Percentiles rank a stretch among this genome's conserved stretches.
Evolutionary conservation across 225 moss, liverwort and hornwort genomes (phyloP).

Genomic region (Polytrichum commune): DNA sequence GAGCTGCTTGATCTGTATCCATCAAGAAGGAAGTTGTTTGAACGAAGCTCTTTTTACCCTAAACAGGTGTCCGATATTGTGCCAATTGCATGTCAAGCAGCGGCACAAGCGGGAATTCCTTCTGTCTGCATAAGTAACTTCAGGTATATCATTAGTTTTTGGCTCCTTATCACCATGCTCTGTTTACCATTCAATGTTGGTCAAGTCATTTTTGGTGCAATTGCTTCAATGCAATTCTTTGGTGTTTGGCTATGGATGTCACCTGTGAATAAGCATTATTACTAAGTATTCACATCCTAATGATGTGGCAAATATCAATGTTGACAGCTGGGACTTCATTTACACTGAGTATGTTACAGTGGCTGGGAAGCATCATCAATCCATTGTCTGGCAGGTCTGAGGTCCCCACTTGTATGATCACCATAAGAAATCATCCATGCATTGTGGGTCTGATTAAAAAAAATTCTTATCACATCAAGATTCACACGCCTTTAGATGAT

Average conservation of each 20-base stretch:
- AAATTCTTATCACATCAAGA: no score
- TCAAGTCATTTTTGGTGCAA: no score
- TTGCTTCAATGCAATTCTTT: no score
- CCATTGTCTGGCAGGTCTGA: constrained; percentile 83
- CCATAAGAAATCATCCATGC: no score
- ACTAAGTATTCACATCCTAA: background rate
- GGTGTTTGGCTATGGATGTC: no score
- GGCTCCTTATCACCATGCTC: no score
- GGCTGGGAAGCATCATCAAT: constrained; percentile 71
- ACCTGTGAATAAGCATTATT: no score
- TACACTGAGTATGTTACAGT: constrained; percentile 85
- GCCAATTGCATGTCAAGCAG: constrained; percentile 86
- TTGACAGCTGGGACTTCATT: constrained; percentile 92
- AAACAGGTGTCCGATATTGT: constrained; percentile 82
- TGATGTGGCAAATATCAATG: background rate
- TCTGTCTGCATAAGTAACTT: constrained; percentile 89
- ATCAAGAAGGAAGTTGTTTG: no score
- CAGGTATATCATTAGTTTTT: constrained; percentile 43
- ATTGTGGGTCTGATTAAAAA: no score
- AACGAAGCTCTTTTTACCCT: constrained; percentile 3
- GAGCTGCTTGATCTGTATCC: no score
- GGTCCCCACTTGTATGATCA: background rate
- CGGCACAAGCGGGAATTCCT: constrained; percentile 69
- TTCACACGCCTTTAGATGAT: no score
- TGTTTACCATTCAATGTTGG: no score